A percentile compares a stretch with the other conserved stretches of the same genome.
These are phyloP conservation scores for Jasminum sambac DNA, from an alignment of 257 asterid species.

Conservation along the genomic window DNA sequence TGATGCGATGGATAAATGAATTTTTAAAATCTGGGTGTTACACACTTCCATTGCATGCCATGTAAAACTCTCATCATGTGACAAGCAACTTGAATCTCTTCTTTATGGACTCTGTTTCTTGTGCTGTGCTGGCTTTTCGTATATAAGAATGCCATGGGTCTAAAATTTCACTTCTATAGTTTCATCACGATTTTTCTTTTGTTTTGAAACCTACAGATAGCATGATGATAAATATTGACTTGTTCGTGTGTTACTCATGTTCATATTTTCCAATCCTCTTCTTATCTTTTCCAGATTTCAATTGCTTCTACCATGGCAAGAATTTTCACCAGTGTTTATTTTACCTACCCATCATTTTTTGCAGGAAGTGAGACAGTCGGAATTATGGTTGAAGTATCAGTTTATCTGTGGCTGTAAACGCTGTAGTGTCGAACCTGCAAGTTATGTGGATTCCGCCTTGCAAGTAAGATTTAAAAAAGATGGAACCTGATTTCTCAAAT, in stretches of 20 bases:
- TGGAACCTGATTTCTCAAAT: background rate
- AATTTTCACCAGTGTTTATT: background rate
- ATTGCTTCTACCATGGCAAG: background rate
- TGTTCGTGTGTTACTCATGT: slow-evolving; percentile 5
- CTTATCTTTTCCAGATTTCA: background rate
- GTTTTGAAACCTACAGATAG: background rate
- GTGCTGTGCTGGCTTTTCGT: too few relatives aligned
- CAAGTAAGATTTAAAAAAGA: slow-evolving; percentile 43
- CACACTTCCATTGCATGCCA: background rate
- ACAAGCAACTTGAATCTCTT: background rate
- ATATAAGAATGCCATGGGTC: too few relatives aligned
- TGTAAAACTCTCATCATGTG: background rate
- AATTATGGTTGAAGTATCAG: slow-evolving; percentile 57
- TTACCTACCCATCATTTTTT: slow-evolving; percentile 22
- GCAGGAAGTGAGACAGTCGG: slow-evolving; percentile 62
- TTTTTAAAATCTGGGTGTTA: too few relatives aligned
- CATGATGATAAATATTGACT: background rate
- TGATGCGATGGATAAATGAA: too few relatives aligned
- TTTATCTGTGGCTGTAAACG: slow-evolving; percentile 64
- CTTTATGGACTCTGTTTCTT: background rate
- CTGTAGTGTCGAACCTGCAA: slow-evolving; percentile 49
- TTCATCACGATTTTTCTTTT: background rate
- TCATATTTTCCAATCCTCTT: background rate
- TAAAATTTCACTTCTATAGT: background rate
- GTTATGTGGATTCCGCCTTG: slow-evolving; percentile 53